Percentiles rank a stretch among this genome's conserved stretches.
phyloP scores from a whole-genome alignment of 352 stramenopile species.

The Elongisporangium prolatum region DNA sequence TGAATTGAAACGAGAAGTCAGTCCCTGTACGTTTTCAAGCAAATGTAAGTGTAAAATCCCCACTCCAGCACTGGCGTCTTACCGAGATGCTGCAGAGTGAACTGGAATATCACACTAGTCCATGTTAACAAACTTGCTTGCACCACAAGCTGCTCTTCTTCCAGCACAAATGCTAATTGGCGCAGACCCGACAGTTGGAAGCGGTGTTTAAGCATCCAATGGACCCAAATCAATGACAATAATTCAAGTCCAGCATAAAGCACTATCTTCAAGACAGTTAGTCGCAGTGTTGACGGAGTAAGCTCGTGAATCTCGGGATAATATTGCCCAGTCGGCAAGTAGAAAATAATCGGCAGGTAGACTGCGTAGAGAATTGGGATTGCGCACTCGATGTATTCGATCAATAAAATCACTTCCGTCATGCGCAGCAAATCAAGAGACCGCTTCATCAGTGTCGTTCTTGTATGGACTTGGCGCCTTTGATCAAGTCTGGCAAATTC shows the following conservation, averaged over 20 bases:
- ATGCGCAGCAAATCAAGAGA: too few relatives aligned
- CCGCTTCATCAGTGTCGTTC: too few relatives aligned
- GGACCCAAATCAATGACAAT: too few relatives aligned
- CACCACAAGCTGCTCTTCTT: conserved; percentile 15
- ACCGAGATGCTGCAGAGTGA: conserved; percentile 24
- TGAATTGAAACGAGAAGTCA: too few relatives aligned
- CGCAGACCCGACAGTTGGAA: conserved; percentile 17
- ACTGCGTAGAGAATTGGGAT: conserved; percentile 18
- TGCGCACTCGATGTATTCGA: conserved; percentile 24
- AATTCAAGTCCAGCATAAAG: too few relatives aligned
- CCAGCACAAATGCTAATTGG: conserved; percentile 21
- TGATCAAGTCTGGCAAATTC: too few relatives aligned
- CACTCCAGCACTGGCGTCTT: not conserved
- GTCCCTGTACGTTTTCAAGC: too few relatives aligned
- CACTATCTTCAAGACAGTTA: too few relatives aligned
- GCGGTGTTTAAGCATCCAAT: conserved; percentile 2
- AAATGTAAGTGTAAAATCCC: too few relatives aligned
- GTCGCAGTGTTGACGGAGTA: too few relatives aligned
- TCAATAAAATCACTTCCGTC: not conserved
- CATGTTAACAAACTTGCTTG: conserved; percentile 13
- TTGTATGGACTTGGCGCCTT: too few relatives aligned
- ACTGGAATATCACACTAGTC: conserved; percentile 16
- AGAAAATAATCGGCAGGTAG: conserved; percentile 11
- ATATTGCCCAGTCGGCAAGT: conserved; percentile 7
- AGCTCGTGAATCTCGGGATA: too few relatives aligned